Conservation (phyloP, 257 asterid genomes). For the Solanum neorickii region DNA sequence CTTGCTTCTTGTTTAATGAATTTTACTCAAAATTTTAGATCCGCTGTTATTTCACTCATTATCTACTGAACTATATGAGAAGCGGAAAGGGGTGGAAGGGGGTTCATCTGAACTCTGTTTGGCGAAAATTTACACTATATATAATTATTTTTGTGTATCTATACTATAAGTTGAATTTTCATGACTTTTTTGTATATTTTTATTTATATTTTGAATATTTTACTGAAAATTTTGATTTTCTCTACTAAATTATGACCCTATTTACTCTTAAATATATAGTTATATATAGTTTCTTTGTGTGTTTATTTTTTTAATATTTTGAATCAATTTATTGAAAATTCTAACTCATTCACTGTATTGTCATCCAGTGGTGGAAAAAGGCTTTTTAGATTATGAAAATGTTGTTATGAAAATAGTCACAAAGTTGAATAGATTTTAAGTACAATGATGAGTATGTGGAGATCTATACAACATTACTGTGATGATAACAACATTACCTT, state of each 20-base stretch:
- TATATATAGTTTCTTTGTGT: background rate
- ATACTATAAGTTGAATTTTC: background rate
- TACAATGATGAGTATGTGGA: background rate
- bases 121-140: background rate
- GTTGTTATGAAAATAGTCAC: background rate
- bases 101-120: background rate
- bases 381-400: background rate
- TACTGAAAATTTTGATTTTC: background rate
- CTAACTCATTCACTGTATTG: fast-evolving
- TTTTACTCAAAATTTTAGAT: background rate
- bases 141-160: background rate
- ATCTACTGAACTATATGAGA: background rate
- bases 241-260: background rate
- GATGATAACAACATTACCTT: constrained; percentile 15
- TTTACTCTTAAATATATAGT: background rate
- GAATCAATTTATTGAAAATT: background rate
- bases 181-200: background rate
- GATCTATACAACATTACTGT: background rate
- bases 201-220: background rate
- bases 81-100: background rate
- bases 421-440: background rate
- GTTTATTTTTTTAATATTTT: background rate
- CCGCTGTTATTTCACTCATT: background rate
- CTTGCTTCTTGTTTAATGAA: background rate
- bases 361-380: background rate